Evolutionary conservation across 108 stramenopile genomes (phyloP).

Genomic region (Cyclostephanos invisitatus): DNA sequence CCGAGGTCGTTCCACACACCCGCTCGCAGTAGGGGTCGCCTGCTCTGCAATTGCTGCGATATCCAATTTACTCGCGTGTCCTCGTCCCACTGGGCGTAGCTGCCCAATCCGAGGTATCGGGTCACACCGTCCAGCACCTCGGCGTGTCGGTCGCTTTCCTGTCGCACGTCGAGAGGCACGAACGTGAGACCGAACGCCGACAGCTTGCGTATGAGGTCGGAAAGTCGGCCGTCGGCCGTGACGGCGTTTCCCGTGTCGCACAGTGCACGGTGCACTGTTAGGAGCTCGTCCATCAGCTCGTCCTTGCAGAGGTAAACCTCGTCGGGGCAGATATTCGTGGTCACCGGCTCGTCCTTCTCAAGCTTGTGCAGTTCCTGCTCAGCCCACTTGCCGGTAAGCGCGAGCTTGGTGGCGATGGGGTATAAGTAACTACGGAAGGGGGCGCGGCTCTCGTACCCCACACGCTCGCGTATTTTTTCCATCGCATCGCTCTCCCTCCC

Average conservation of each 20-base stretch:
- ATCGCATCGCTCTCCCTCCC: slow-evolving; percentile 25
- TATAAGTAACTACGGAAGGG: slow-evolving; percentile 70
- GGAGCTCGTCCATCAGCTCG: slow-evolving; percentile 82
- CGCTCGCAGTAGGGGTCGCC: slow-evolving; percentile 86
- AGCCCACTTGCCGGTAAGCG: slow-evolving; percentile 66
- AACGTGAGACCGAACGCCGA: slow-evolving; percentile 93
- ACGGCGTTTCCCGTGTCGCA: slow-evolving; percentile 76
- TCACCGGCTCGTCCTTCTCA: slow-evolving; percentile 27
- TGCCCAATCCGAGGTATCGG: slow-evolving; percentile 88
- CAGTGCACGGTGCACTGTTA: slow-evolving; percentile 82
- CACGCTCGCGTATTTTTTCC: slow-evolving; percentile 49
- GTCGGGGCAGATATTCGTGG: slow-evolving; percentile 14
- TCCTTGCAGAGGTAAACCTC: slow-evolving; percentile 67
- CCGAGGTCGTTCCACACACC: slow-evolving; percentile 64
- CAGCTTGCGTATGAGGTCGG: slow-evolving; percentile 88
- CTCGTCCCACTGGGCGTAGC: slow-evolving; percentile 91
- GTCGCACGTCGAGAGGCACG: slow-evolving; percentile 91
- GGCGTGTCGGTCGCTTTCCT: slow-evolving; percentile 91
- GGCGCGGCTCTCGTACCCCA: slow-evolving; percentile 61
- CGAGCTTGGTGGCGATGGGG: slow-evolving; percentile 68
- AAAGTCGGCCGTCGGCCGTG: slow-evolving; percentile 83
- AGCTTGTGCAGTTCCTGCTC: slow-evolving; percentile 50
- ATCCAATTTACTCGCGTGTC: slow-evolving; percentile 89
- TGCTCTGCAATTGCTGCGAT: slow-evolving; percentile 77
- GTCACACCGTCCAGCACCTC: slow-evolving; percentile 95